Percentiles rank a stretch among this genome's conserved stretches.
Evolutionary conservation across 2,329 filamentous ascomycete genomes (phyloP).

Genomic region (Myriosclerotinia duriaeana): DNA sequence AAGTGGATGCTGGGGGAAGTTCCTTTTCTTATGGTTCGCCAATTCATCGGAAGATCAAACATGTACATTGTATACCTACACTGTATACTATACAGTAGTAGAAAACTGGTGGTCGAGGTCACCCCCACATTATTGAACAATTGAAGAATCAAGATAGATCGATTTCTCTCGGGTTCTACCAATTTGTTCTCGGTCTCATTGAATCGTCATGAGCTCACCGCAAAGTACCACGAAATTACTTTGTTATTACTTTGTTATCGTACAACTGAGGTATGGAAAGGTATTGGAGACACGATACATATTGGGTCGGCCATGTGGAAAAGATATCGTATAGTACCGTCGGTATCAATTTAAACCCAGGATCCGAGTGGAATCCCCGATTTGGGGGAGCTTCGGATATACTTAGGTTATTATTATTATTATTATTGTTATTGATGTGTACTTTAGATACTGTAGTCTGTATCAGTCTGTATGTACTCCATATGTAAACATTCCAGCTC

Average conservation of each 20-base stretch:
- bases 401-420: background rate
- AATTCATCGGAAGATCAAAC: conserved; percentile 13
- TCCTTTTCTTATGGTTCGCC: background rate
- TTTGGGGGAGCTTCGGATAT: conserved; percentile 10
- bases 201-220: conserved; percentile 17
- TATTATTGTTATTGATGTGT: background rate
- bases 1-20: background rate
- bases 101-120: conserved; percentile 11
- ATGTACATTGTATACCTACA: too few species aligned
- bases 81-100: too few species aligned
- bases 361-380: background rate
- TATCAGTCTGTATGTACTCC: background rate
- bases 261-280: background rate
- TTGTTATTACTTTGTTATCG: background rate
- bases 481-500: conserved; percentile 13
- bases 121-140: conserved; percentile 2
- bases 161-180: background rate
- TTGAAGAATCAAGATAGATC: too few species aligned
- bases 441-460: conserved; percentile 1
- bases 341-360: conserved; percentile 3
- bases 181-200: background rate
- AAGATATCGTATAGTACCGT: conserved; percentile 2
- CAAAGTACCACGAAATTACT: conserved; percentile 3
- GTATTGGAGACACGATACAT: conserved; percentile 6
- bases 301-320: conserved; percentile 2